Base-by-base conservation (phyloP, 2,329 filamentous ascomycete genomes). In the Fusarium sp. region DNA sequence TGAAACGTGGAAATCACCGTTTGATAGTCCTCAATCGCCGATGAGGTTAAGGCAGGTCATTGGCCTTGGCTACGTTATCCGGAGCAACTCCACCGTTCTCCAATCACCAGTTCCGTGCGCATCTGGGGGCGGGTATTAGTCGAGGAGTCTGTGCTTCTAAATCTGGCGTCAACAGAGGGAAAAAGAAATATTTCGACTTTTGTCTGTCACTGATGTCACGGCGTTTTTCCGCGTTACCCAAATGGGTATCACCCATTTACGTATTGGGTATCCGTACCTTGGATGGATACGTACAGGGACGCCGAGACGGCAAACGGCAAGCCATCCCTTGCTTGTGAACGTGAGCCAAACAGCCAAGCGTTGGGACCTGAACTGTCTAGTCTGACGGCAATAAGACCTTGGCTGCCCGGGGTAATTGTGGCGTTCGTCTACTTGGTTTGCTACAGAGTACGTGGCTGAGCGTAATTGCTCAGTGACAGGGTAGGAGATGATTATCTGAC, bases 281-380 rank as follows among this genome's bases (percentile, higher is more conserved):
- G 40, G 19, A 19, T 8, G 26, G 58, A 24, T 68, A 69, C 67
- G 41, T 47, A 49, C 15, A 49, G 14, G 17, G 7, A 45, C 40
- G 67, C 67, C 67, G 47, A 70, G 67, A 68, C 67, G 67, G 67
- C 56, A 65, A 57, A 57, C 63, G 67, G 67, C 67, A 70, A 70
- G 49, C 28, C 32, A 49, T 56, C 41, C 52, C 56, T 51, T 68
- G 56, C 37, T 46, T 50, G 50, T 44, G 37, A 28, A 32, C 33
- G 47, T 46, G 37, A 28, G 26, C 39, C 35, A 28, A 61, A 35
- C 64, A 40, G 48, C 65, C 56, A 69, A 68, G 65, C 19, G 15
- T 52, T 33, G 44, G 62, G 62, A 52, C 65, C 44, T 62, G 65
- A 66, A 41, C 37, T 30, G 44, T 44, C 44, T 56, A 48, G 44